phyloP scores from a whole-genome alignment of 176 grass and related monocot genomes.

The Areca catechu region DNA sequence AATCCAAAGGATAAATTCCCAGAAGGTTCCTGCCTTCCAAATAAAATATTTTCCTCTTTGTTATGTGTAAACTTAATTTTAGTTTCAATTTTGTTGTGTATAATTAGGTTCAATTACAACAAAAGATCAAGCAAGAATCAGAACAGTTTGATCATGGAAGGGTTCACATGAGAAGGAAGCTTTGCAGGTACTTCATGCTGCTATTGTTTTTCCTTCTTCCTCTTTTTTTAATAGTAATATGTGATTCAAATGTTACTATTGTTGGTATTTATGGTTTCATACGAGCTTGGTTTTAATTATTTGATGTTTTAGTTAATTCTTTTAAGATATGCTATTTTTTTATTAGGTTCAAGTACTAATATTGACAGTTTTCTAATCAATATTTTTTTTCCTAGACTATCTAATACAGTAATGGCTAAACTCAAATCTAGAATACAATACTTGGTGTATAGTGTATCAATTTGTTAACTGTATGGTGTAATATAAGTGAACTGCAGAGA shows the following conservation, averaged over 20 bases:
- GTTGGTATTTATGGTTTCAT: slow-evolving; percentile 7
- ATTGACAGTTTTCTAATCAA: too few relatives aligned
- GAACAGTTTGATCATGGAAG: slow-evolving; percentile 93
- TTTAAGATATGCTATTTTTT: too few relatives aligned
- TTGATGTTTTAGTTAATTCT: too few relatives aligned
- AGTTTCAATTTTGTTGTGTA: not conserved
- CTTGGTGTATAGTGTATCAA: too few relatives aligned
- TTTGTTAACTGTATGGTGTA: too few relatives aligned
- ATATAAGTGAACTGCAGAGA: slow-evolving; percentile 36
- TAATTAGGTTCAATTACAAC: slow-evolving; percentile 88
- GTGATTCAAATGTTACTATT: not conserved
- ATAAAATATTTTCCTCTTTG: not conserved
- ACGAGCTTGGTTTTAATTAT: too few relatives aligned
- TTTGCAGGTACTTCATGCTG: slow-evolving; percentile 48
- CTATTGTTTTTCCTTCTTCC: slow-evolving; percentile 16
- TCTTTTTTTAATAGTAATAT: slow-evolving; percentile 1
- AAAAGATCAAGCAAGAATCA: slow-evolving; percentile 97
- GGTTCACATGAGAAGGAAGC: slow-evolving; percentile 92
- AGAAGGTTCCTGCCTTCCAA: slow-evolving; percentile 44
- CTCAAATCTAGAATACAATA: too few relatives aligned
- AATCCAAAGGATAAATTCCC: slow-evolving; percentile 88
- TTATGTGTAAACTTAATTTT: too few relatives aligned
- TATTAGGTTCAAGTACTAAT: too few relatives aligned
- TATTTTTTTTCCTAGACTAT: too few relatives aligned
- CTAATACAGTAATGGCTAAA: too few relatives aligned